Base-by-base conservation (phyloP, 768 basidiomycete genomes). In the Russula compacta region DNA sequence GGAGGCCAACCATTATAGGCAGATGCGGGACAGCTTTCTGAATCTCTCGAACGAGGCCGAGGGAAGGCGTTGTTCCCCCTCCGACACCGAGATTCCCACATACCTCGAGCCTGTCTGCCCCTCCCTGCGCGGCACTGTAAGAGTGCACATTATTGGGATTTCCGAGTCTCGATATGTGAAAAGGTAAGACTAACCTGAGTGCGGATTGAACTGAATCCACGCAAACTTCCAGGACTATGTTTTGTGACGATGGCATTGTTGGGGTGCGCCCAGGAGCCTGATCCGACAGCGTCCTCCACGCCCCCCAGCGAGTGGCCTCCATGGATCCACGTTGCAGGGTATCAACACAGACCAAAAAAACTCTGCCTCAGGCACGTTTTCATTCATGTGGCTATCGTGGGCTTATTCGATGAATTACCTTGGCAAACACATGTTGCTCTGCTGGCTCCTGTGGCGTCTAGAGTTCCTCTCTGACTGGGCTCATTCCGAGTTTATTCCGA, bases 51-150 rank as follows among this genome's bases (percentile, higher is more conserved):
- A 90, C 73, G 38, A 92, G 77, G 0, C 91, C 92, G n/a, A 87
- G 64, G 61, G 82, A 87, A 5, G 92, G 91, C 0, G 92, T 93
- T 17, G 83, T 87, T 9, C 92, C 92, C 21, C 92, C 92, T 24
- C 90, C 92, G 32, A 81, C 66, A 4, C 78, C 81, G 19, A 91
- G 75, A 69, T 85, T 87, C 6, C 76, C 80, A 67, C 89, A 92
- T 12, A 92, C 70, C 68, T 91, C 88, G n/a, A 92, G 78, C 63
- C 88, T 80, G 70, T 89, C 77, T 50, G 87, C 86, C 10, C 88
- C 87, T 38, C 81, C 88, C 43, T 74, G 70, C n/a, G 82, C 75
- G 42, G 92, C 87, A 69, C 89, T 91, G 46, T 29, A 19, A 56
- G 12, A 21, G 43, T 3, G 6, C 15, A 6, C 40, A 32, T 33